Evolutionary conservation across 192 early-diverging fungal genomes (phyloP), one percentile per base, ranked within the genome.

Genomic region (Borealophlyctis nickersoniae): DNA sequence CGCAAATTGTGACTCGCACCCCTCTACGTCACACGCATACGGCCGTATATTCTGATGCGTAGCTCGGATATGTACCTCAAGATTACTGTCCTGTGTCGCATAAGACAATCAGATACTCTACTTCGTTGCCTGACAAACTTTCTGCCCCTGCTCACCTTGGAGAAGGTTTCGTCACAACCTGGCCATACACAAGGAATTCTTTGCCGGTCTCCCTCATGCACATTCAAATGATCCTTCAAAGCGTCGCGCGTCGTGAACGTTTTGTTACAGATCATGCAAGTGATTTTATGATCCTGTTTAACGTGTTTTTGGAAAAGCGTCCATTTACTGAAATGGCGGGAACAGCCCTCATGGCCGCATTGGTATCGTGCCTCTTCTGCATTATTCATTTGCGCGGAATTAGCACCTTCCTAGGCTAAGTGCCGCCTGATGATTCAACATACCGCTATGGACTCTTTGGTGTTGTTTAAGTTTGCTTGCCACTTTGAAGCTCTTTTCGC

Each of bases 201-300:
- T 19, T 62, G 45, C 36, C 56, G n/a, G 19, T 66, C 56, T 28
- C 9, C 56, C 13, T 58, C 65, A 51, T 66, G 65, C 23, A 2
- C 30, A 49, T 59, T 60, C 56, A 66, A 30, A 50, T 66, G 65
- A n/a, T 58, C 49, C 33, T 50, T 58, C 56, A 66, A 50, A 16
- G 55, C 49, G 34, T 66, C 56, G 22, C 26, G 4, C 13, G 32
- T 3, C n/a, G 56, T 32, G 34, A 66, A 66, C 14, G 56, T 66
- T 28, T 48, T 66, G 22, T 59, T 35, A 59, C 65, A 66, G 14
- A 60, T 24, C 14, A 16, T 4, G 52, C 65, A 66, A 23, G 26
- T 31, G n/a, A 50, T 36, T 32, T 60, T 60, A 60, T 66, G 65
- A 7, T 1, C 56, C 22, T 39, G 56, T 28, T 66, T 66, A 3